phyloP scores from a whole-genome alignment of 2,329 filamentous ascomycete species.

The Arthroderma sp. region DNA sequence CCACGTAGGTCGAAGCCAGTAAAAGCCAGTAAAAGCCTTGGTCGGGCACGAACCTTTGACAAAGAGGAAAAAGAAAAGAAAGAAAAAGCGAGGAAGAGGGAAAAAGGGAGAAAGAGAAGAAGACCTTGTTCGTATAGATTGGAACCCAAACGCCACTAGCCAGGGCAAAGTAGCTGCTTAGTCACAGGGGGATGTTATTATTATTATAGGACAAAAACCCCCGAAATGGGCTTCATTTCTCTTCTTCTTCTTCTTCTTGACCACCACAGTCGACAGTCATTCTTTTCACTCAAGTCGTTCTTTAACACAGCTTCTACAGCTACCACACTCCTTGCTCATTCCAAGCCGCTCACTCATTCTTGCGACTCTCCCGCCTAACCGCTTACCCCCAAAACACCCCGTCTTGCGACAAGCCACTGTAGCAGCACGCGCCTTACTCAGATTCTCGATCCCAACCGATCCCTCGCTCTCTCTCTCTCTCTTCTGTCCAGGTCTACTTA shows the following conservation, averaged over 20 bases:
- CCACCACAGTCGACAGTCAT: slow-evolving; percentile 7
- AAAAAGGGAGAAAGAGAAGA: not conserved
- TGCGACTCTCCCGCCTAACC: slow-evolving; percentile 12
- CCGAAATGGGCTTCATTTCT: not conserved
- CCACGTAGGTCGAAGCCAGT: not conserved
- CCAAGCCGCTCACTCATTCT: slow-evolving; percentile 11
- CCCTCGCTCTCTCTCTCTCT: not conserved
- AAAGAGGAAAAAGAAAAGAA: not conserved
- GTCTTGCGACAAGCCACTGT: slow-evolving; percentile 7
- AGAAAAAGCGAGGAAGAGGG: not conserved
- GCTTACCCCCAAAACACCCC: slow-evolving; percentile 12
- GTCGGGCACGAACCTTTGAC: not conserved
- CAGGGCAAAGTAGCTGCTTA: not conserved
- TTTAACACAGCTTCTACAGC: slow-evolving; percentile 6
- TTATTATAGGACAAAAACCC: not conserved
- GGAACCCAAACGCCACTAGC: not conserved
- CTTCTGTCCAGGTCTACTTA: not conserved
- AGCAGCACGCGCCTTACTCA: slow-evolving; percentile 8
- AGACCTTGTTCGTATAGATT: not conserved
- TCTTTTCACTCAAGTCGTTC: slow-evolving; percentile 2
- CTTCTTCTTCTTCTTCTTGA: slow-evolving; percentile 1
- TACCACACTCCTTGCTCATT: not conserved
- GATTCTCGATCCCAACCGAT: slow-evolving; percentile 9
- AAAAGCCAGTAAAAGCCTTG: too few relatives aligned
- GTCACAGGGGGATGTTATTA: not conserved